Conservation (phyloP, 345 rosid species). For the Euphorbia peplus region DNA sequence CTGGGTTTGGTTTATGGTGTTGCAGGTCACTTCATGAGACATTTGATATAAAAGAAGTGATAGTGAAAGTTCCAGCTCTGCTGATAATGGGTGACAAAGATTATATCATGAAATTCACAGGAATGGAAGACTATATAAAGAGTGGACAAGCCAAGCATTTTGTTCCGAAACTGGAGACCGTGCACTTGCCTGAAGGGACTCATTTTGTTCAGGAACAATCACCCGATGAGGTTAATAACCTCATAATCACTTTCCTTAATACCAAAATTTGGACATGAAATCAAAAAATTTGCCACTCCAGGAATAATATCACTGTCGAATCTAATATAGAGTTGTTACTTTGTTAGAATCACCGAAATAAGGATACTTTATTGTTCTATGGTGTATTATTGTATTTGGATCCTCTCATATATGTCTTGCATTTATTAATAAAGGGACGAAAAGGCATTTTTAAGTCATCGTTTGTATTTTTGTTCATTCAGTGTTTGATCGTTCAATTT, state of each 20-base stretch:
- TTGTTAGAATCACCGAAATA: too few species aligned
- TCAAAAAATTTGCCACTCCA: neutral
- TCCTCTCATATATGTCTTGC: too few species aligned
- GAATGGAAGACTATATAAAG: constrained; percentile 45
- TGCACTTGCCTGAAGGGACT: constrained; percentile 45
- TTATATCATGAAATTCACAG: constrained; percentile 44
- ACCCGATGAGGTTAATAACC: constrained; percentile 47
- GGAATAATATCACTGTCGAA: too few species aligned
- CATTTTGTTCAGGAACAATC: constrained; percentile 60
- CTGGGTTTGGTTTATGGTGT: neutral
- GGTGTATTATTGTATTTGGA: too few species aligned
- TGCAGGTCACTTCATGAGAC: constrained; percentile 29
- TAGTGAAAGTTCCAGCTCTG: constrained; percentile 40
- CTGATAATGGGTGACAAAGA: constrained; percentile 55
- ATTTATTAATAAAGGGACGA: too few species aligned
- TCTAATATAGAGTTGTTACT: too few species aligned
- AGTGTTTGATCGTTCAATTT: too few species aligned
- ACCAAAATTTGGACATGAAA: constrained; percentile 13
- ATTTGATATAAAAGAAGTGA: constrained; percentile 20
- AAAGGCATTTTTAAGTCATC: too few species aligned
- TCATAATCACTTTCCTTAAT: constrained; percentile 40
- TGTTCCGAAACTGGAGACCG: constrained; percentile 46
- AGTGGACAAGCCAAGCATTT: constrained; percentile 35
- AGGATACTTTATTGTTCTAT: too few species aligned
- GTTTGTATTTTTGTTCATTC: too few species aligned